Conservation (phyloP, 768 basidiomycete species). For the Pleurotus giganteus region DNA sequence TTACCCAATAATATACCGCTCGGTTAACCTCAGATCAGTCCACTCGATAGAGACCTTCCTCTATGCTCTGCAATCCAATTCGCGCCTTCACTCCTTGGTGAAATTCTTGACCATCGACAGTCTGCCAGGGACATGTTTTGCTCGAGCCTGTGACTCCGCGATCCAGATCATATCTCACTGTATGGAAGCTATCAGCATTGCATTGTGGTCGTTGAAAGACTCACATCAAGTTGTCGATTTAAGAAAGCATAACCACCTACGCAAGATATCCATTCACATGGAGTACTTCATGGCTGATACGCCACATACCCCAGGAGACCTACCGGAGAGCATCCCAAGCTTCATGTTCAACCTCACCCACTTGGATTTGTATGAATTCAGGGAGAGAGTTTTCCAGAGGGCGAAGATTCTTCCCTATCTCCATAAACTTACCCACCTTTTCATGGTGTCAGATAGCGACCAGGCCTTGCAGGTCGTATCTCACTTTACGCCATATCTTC, state of each 20-base stretch:
- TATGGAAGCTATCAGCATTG: neutral
- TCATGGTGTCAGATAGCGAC: slow-evolving; percentile 4
- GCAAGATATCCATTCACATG: slow-evolving; percentile 1
- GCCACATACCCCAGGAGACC: neutral
- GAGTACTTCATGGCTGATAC: slow-evolving; percentile 1
- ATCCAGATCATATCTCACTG: neutral
- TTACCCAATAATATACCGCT: neutral
- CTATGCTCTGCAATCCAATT: neutral
- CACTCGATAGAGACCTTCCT: slow-evolving; percentile 1
- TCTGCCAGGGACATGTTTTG: neutral
- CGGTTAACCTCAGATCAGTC: neutral
- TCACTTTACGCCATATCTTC: neutral
- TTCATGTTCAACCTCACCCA: slow-evolving; percentile 7
- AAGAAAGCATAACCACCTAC: neutral
- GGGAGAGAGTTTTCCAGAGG: neutral
- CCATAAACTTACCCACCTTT: slow-evolving; percentile 3
- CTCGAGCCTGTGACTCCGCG: neutral
- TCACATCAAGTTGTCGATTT: neutral
- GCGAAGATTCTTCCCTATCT: neutral
- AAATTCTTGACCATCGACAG: slow-evolving; percentile 2
- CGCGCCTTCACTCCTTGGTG: neutral
- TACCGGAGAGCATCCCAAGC: slow-evolving; percentile 1
- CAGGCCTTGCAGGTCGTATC: neutral
- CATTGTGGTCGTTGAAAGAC: slow-evolving; percentile 4
- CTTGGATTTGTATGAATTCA: slow-evolving; percentile 3